These are phyloP conservation scores for Pseudogymnoascus sp. DNA, from an alignment of 2,329 filamentous ascomycete species.

Conservation along the genomic window DNA sequence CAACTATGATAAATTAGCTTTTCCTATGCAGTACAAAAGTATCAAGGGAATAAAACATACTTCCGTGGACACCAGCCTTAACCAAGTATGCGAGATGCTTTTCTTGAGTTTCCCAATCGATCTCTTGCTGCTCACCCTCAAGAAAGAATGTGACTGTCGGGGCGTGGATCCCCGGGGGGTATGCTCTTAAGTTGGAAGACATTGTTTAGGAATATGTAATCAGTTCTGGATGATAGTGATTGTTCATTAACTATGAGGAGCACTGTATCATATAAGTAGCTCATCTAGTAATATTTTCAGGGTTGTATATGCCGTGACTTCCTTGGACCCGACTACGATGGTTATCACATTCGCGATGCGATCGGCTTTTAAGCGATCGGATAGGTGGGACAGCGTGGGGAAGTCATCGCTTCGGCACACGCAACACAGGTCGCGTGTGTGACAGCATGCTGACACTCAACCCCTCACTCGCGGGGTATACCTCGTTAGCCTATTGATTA, in stretches of 20 bases:
- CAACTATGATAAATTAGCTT: constrained; percentile 55
- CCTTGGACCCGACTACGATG: background rate
- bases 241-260: background rate
- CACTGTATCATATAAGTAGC: background rate
- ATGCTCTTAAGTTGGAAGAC: constrained; percentile 32
- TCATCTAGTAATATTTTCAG: background rate
- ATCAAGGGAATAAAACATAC: background rate
- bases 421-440: background rate
- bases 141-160: constrained; percentile 85
- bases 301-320: background rate
- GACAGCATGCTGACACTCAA: background rate
- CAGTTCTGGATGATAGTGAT: background rate
- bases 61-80: constrained; percentile 47
- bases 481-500: background rate
- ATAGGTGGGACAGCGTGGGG: background rate
- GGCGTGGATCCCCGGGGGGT: constrained; percentile 74
- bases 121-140: constrained; percentile 61
- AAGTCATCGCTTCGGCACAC: background rate
- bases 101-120: constrained; percentile 68
- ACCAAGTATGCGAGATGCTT: constrained; percentile 69
- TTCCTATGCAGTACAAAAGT: constrained; percentile 15
- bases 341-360: constrained; percentile 1
- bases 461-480: background rate
- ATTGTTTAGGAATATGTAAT: constrained; percentile 1
- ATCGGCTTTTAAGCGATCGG: constrained; percentile 8